Percentiles rank a stretch among this genome's conserved stretches.
phyloP scores from a whole-genome alignment of 192 early-diverging fungal genomes.

The Coemansia sp. region DNA sequence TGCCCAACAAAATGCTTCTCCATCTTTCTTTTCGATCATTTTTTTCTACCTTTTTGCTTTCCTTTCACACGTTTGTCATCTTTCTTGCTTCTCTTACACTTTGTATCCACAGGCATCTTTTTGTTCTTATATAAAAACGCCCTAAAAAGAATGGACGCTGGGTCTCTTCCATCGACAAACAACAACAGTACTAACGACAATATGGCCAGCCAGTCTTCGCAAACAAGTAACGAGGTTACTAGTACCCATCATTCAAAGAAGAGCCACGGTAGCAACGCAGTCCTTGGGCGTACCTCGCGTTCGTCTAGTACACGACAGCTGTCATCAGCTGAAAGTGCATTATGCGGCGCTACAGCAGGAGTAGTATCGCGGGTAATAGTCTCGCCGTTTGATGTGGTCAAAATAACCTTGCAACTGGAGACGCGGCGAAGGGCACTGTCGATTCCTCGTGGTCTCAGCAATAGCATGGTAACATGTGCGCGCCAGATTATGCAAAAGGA shows the following conservation, averaged over 20 bases:
- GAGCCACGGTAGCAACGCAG: conserved; percentile 7
- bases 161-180: not conserved
- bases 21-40: not conserved
- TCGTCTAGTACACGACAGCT: conserved; percentile 22
- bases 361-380: conserved; percentile 69
- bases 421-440: conserved; percentile 6
- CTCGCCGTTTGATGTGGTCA: conserved; percentile 92
- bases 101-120: not conserved
- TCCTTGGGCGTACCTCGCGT: conserved; percentile 33
- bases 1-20: not conserved
- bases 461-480: conserved; percentile 65
- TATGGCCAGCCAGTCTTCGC: not conserved
- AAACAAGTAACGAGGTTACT: not conserved
- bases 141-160: not conserved
- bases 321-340: conserved; percentile 26
- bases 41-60: not conserved
- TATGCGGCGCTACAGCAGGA: conserved; percentile 51
- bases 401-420: conserved; percentile 73
- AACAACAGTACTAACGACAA: not conserved
- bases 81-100: not conserved
- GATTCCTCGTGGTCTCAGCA: conserved; percentile 37
- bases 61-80: not conserved
- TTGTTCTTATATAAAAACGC: not conserved
- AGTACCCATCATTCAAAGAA: not conserved
- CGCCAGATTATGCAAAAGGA: conserved; percentile 73